Evolutionary conservation across 2,329 filamentous ascomycete species (phyloP), one percentile per base, ranked within the genome.

Genomic region (Ceratocystis destructans): DNA sequence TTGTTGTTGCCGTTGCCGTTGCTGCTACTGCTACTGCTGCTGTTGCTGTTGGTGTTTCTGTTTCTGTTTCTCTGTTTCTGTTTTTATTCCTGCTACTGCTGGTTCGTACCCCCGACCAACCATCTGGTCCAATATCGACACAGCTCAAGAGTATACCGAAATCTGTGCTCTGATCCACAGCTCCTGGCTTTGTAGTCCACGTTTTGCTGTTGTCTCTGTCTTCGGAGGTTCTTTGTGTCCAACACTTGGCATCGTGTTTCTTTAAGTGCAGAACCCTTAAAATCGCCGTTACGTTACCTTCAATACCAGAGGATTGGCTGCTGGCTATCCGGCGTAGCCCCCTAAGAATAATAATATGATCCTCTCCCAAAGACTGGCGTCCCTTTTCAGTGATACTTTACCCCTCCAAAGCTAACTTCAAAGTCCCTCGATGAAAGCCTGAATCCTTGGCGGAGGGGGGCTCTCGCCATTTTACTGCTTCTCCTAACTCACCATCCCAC

Each of bases 351-450:
- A 31, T 37, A 41, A 41, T 15, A 15, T 41, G 10, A 2, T 41
- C 10, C 37, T 25, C 17, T 31, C 28, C 33, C 48, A 10, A 33
- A 37, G 28, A 59, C 55, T 37, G 5, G 31, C 7, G n/a, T 33
- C 55, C 55, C 55, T 59, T 59, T 59, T 5, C 48, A 53, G 48
- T n/a, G 55, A 1, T 25, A 12, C 17, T 25, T 8, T 5, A 41
- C 50, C 17, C 31, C 55, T 15, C 20, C 25, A 31, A 37, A 59
- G 55, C 55, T 59, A 17, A 37, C 28, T 15, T 59, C 12, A 59
- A 59, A 59, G 55, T 59, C 55, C 55, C 28, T 59, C 17, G 53
- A 31, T 28, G 3, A 59, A 59, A 59, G 28, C 55, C 33, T 59
- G 55, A 20, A 59, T 59, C 55, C 55, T 59, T 59, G 31, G 55